Conservation (phyloP, 768 basidiomycete species). For the Hericium erinaceus region DNA sequence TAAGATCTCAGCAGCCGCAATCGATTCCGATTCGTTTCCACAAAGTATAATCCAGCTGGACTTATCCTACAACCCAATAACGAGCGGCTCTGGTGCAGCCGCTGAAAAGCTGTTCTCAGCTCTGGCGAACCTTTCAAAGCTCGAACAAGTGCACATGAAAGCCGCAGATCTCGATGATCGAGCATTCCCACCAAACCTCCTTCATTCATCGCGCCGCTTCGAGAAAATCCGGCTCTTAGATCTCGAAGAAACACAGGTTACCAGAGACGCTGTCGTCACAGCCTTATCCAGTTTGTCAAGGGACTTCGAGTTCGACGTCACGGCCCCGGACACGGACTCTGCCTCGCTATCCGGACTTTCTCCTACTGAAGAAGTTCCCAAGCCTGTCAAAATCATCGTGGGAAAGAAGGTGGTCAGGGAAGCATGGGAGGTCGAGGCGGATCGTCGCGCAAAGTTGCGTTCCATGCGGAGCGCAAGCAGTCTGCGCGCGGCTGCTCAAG, state of each 20-base stretch:
- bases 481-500: constrained; percentile 13
- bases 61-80: constrained; percentile 61
- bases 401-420: constrained; percentile 69
- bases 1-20: constrained; percentile 41
- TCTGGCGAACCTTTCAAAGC: constrained; percentile 7
- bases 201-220: constrained; percentile 28
- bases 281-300: constrained; percentile 41
- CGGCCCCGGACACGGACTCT: constrained; percentile 35
- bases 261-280: constrained; percentile 31
- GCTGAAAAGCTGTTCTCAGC: constrained; percentile 4
- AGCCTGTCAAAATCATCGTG: constrained; percentile 33
- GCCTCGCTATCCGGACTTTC: not conserved
- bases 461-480: constrained; percentile 9
- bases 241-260: constrained; percentile 56
- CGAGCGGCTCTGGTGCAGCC: constrained; percentile 19
- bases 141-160: constrained; percentile 7
- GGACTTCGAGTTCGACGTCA: constrained; percentile 44
- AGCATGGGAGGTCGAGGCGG: constrained; percentile 72
- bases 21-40: constrained; percentile 47
- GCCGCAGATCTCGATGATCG: constrained; percentile 49
- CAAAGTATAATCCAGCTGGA: constrained; percentile 46
- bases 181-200: constrained; percentile 37
- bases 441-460: constrained; percentile 31
- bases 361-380: not conserved
- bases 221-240: constrained; percentile 48